Evolutionary conservation across 2,329 filamentous ascomycete species (phyloP).

Genomic region (Chrysosporium queenslandicum): DNA sequence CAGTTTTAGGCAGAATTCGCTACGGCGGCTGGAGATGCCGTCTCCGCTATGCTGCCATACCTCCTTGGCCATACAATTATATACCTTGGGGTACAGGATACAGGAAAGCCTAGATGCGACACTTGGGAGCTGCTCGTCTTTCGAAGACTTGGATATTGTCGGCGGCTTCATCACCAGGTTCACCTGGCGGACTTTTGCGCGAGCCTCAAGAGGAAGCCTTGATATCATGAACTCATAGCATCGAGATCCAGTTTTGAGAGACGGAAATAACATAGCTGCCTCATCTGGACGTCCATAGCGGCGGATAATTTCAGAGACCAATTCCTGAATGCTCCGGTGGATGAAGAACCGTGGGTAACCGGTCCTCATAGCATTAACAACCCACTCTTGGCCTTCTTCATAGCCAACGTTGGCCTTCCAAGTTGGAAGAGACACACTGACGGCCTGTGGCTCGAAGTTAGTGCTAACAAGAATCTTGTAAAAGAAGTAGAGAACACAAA

Average conservation of each 20-base stretch:
- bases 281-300: constrained; percentile 51
- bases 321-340: constrained; percentile 66
- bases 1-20: constrained; percentile 74
- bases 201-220: constrained; percentile 25
- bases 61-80: constrained; percentile 68
- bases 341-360: constrained; percentile 96
- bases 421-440: constrained; percentile 90
- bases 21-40: constrained; percentile 79
- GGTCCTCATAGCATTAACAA: constrained; percentile 72
- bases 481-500: neutral
- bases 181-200: constrained; percentile 46
- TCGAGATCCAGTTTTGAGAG: constrained; percentile 54
- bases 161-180: constrained; percentile 47
- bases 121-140: constrained; percentile 36
- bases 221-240: constrained; percentile 62
- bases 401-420: constrained; percentile 88
- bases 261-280: constrained; percentile 72
- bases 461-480: neutral
- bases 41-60: constrained; percentile 98
- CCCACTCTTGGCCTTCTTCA: constrained; percentile 82
- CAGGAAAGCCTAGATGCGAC: constrained; percentile 52
- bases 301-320: constrained; percentile 58
- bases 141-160: constrained; percentile 53
- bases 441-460: constrained; percentile 51
- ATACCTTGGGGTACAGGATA: constrained; percentile 59